Base-by-base conservation (phyloP, 2,329 filamentous ascomycete genomes). In the Helicocarpus griseus region DNA sequence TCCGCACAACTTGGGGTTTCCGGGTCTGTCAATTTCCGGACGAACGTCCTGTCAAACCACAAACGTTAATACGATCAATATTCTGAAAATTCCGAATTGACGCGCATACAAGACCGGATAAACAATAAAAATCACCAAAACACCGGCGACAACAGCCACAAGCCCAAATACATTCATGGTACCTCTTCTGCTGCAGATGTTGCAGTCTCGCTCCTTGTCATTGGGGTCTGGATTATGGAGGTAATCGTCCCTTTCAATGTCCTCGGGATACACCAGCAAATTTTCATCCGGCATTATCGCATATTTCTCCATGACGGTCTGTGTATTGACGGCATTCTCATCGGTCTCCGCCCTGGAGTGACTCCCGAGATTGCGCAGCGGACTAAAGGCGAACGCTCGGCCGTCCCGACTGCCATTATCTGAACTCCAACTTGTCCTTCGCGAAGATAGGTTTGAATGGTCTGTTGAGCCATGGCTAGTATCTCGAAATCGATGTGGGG, bases 251-350 rank as follows among this genome's bases (percentile, higher is more conserved):
- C 85, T 85, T 64, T 87, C 84, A 21, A 86, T 79, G 61, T 87
- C 83, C 63, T 86, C 82, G 0, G 83, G 84, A 58, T 83, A 87
- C 19, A 87, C 68, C 38, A 87, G 64, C 49, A 87, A 67, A 5
- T 82, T 82, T 13, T 82, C 79, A 2, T 81, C 83, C 0, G 84
- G 83, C 63, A 80, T 73, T 49, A 87, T 86, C 61, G 85, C 86
- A 66, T 83, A 87, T 65, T 87, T 87, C 61, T 86, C 81, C 14
- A 81, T 81, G 2, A 87, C 83, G 1, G 83, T 86, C 68, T 87
- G 83, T 0, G 83, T 87, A 60, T 85, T 87, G 49, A 86, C 69
- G 60, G 76, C 73, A 19, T 83, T 78, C 24, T 85, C 81, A 43
- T 85, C 80, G 60, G 80, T 85, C n/a, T 75, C 79, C 19, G 77